These are phyloP conservation scores for Blastobotrys attinorum DNA, from an alignment of 805 yeast species.

Conservation along the genomic window DNA sequence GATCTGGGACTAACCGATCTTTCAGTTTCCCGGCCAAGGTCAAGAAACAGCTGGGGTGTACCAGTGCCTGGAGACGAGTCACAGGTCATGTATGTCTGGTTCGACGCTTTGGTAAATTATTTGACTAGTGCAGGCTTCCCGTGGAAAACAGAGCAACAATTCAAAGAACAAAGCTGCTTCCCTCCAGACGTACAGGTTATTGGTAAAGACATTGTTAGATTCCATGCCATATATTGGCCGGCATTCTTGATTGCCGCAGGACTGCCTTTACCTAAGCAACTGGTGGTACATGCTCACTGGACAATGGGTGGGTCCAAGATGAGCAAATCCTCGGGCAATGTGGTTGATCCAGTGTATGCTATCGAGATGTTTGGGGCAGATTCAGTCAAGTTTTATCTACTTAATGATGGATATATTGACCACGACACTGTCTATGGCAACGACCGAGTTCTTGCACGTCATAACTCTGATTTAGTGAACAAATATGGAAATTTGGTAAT, in stretches of 20 bases:
- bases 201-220: slow-evolving; percentile 85
- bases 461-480: slow-evolving; percentile 52
- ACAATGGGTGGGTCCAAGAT: slow-evolving; percentile 79
- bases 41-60: slow-evolving; percentile 82
- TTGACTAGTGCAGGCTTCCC: slow-evolving; percentile 65
- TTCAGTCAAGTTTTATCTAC: slow-evolving; percentile 58
- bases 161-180: slow-evolving; percentile 34
- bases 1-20: slow-evolving; percentile 49
- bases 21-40: slow-evolving; percentile 78
- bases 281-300: slow-evolving; percentile 95
- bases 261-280: slow-evolving; percentile 57
- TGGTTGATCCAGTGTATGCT: slow-evolving; percentile 78
- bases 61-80: slow-evolving; percentile 71
- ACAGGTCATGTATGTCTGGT: slow-evolving; percentile 92
- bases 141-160: slow-evolving; percentile 18
- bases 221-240: slow-evolving; percentile 95
- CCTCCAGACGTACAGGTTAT: slow-evolving; percentile 69
- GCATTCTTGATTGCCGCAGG: slow-evolving; percentile 79
- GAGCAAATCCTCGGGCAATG: slow-evolving; percentile 91
- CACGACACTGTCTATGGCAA: slow-evolving; percentile 77
- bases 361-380: slow-evolving; percentile 55
- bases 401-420: slow-evolving; percentile 66
- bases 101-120: slow-evolving; percentile 87
- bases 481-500: slow-evolving; percentile 76
- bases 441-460: slow-evolving; percentile 39